Evolutionary conservation across 495 filamentous ascomycete species (phyloP), one percentile per base, ranked within the genome.

Genomic region (Aspergillus sparsus): DNA sequence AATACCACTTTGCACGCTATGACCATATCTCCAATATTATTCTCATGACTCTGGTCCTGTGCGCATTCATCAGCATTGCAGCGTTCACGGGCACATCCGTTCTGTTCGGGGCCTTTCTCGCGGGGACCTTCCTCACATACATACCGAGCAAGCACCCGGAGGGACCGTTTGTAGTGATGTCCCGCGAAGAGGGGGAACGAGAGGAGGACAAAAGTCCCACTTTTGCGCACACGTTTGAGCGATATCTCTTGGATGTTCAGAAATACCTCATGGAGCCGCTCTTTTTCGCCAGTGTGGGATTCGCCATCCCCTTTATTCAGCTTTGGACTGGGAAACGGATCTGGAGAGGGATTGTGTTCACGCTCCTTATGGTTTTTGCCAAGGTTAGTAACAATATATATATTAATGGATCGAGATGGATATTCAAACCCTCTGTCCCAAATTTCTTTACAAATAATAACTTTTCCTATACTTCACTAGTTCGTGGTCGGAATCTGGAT

Each of bases 271-370:
- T 93, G 21, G 82, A 85, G 51, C 88, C 89, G 1, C 79, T 90
- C 55, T 92, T 93, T 74, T 93, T 93, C 62, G 81, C 80, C 36
- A 75, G 78, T 64, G 85, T 92, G 34, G 88, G 90, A 2, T 91
- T 92, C 62, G 85, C 88, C 0, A 88, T 93, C 21, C 89, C 89
- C 0, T 86, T 92, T 44, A 74, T 82, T 9, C 65, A 82, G 13
- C 80, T 93, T 64, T 92, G 90, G 73, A 74, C 68, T 0, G 81
- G 81, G 7, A 65, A 74, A 53, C 77, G 87, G 0, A 70, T 91
- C 15, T 93, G 87, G 90, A 80, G 82, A 46, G 89, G 89, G 0
- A 58, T 90, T 0, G 72, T 89, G 12, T 93, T 86, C 66, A 74
- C 85, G 0, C 62, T 86, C 0, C 73, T 92, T 7, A 93, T 92